Conservation (phyloP, 2,329 filamentous ascomycete genomes). For the Pseudopyricularia cyperi region DNA sequence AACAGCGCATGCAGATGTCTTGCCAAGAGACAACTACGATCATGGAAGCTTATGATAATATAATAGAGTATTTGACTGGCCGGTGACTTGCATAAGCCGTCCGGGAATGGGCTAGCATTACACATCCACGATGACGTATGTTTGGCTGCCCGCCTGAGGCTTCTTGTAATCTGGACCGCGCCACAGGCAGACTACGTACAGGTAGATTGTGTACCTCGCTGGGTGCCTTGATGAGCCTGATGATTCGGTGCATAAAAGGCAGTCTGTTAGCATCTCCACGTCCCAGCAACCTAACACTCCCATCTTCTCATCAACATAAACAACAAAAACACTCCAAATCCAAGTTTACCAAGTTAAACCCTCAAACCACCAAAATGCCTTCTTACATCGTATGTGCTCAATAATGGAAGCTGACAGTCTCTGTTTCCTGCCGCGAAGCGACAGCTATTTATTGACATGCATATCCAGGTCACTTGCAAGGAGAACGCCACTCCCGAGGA, state of each 20-base stretch:
- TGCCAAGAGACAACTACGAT: not conserved
- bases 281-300: not conserved
- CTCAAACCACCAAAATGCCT: slow-evolving; percentile 8
- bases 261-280: not conserved
- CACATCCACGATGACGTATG: not conserved
- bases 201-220: not conserved
- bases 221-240: not conserved
- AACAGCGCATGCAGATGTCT: not conserved
- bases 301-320: not conserved
- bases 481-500: slow-evolving; percentile 51
- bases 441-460: slow-evolving; percentile 10
- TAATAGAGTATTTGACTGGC: not conserved
- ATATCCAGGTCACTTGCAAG: slow-evolving; percentile 68
- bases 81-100: not conserved
- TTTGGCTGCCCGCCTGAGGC: not conserved
- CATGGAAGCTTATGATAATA: not conserved
- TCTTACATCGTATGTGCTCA: slow-evolving; percentile 9
- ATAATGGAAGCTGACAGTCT: no score
- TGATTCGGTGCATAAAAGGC: not conserved
- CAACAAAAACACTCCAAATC: not conserved
- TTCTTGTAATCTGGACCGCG: not conserved
- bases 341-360: not conserved
- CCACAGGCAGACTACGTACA: not conserved
- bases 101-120: not conserved
- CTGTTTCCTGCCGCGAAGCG: no score